phyloP scores from a whole-genome alignment of 2,329 filamentous ascomycete genomes.

The Sarocladium kiliense region DNA sequence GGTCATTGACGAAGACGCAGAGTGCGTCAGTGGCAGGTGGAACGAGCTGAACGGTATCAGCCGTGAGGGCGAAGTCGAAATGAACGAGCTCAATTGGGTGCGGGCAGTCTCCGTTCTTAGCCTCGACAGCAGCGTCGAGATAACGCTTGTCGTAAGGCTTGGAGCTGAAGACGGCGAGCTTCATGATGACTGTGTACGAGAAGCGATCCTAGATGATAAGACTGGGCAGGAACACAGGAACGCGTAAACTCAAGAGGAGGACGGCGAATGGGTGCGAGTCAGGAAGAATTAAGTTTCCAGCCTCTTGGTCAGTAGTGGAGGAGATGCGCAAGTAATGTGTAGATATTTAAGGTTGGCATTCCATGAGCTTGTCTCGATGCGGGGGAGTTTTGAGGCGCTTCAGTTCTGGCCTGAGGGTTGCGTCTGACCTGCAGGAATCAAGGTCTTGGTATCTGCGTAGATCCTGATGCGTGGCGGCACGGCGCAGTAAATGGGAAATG shows the following conservation, averaged over 20 bases:
- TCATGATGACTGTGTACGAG: constrained; percentile 32
- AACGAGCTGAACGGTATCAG: constrained; percentile 52
- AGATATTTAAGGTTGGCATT: neutral
- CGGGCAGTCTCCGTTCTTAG: constrained; percentile 22
- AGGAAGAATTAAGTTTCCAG: neutral
- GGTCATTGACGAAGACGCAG: constrained; percentile 66
- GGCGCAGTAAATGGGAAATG: too few relatives aligned
- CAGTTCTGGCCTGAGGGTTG: neutral
- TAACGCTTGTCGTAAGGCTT: constrained; percentile 59
- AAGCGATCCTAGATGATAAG: neutral
- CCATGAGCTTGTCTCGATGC: neutral
- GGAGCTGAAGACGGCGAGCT: constrained; percentile 59
- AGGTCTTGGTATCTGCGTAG: too few relatives aligned
- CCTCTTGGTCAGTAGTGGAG: neutral
- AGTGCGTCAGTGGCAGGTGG: constrained; percentile 45
- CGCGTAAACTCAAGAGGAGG: neutral
- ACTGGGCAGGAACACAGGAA: too few relatives aligned
- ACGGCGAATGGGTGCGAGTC: neutral
- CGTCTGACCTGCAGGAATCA: neutral
- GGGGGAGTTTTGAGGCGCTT: neutral
- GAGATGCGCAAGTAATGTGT: neutral
- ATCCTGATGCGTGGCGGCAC: too few relatives aligned
- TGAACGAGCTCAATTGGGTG: constrained; percentile 44
- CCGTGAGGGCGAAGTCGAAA: constrained; percentile 52
- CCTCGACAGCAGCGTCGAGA: constrained; percentile 37